Evolutionary conservation across 2,329 filamentous ascomycete species (phyloP), one percentile per base, ranked within the genome.

Genomic region (Cladorrhinum sp.): DNA sequence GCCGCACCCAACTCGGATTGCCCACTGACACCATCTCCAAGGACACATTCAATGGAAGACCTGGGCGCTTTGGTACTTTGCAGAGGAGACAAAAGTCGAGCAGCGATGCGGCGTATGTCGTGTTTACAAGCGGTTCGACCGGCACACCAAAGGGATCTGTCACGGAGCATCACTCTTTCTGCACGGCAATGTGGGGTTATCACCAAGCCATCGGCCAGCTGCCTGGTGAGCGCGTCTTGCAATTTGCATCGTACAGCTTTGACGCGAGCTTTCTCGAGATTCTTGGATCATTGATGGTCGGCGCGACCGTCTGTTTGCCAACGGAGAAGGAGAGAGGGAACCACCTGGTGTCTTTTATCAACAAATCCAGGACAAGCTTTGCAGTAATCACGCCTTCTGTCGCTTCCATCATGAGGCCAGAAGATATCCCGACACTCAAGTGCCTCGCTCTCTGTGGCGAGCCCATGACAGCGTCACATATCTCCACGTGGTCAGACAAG

Each of bases 121-220:
- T 61, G 1, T 83, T 82, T 65, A 83, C 81, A 16, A 81, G 79
- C 8, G 81, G 81, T 12, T 80, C 76, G 16, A 82, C 81, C 0
- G 81, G 81, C 8, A 71, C 71, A 23, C 81, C 81, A 3, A 83
- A 64, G 57, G 61, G 58, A n/a, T 56, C 56, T 23, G 64, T 67
- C 50, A 57, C 50, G 10, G 64, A 66, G 18, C 59, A 65, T 58
- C 51, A 32, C n/a, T 45, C 64, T 1, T 49, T 62, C 29, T 55
- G 57, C 55, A 62, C 50, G 5, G 50, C 58, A 6, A 50, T 41
- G 10, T 50, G 38, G 8, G 55, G 60, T 12, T 56, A 50, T 2
- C 58, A 58, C 24, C 48, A 57, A 16, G 55, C 50, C 3, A 55
- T 59, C 48, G 36, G 49, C 20, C 49, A 55, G 50, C 36, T 49